A percentile compares a stretch with the other conserved stretches of the same genome.
These are phyloP conservation scores for Neurospora sp. DNA, from an alignment of 495 filamentous ascomycete genomes.

Conservation along the genomic window DNA sequence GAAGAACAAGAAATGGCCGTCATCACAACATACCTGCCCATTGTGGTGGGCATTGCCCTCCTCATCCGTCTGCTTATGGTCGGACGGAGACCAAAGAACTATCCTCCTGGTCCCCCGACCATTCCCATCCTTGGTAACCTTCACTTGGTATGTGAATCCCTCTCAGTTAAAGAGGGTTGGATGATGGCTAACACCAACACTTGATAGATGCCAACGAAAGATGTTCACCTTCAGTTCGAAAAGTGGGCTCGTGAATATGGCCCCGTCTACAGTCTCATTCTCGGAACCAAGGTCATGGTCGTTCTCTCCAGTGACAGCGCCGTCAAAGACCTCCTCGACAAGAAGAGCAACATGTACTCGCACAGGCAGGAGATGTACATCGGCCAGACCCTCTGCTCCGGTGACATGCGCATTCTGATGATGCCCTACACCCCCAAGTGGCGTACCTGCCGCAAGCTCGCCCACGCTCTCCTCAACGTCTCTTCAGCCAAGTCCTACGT, in stretches of 20 bases:
- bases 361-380: conserved; percentile 27
- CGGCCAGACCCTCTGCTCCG: conserved; percentile 22
- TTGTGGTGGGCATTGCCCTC: conserved; percentile 15
- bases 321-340: conserved; percentile 30
- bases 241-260: conserved; percentile 31
- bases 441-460: conserved; percentile 33
- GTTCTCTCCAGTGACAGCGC: conserved; percentile 26
- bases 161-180: background rate
- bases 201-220: conserved; percentile 16
- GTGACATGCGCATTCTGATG: conserved; percentile 23
- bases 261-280: conserved; percentile 30
- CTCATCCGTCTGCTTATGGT: conserved; percentile 16
- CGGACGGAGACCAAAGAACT: conserved; percentile 20
- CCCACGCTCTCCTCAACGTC: conserved; percentile 36
- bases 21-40: conserved; percentile 10
- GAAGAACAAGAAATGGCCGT: conserved; percentile 10
- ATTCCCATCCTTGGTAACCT: conserved; percentile 27
- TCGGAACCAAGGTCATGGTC: conserved; percentile 27
- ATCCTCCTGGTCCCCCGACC: conserved; percentile 25
- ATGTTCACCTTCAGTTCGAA: conserved; percentile 27
- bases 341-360: conserved; percentile 29
- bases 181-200: background rate
- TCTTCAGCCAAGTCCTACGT: conserved; percentile 32
- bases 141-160: conserved; percentile 15
- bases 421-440: conserved; percentile 31